Evolutionary conservation across 495 filamentous ascomycete species (phyloP).

Genomic region (Tricharina praecox): DNA sequence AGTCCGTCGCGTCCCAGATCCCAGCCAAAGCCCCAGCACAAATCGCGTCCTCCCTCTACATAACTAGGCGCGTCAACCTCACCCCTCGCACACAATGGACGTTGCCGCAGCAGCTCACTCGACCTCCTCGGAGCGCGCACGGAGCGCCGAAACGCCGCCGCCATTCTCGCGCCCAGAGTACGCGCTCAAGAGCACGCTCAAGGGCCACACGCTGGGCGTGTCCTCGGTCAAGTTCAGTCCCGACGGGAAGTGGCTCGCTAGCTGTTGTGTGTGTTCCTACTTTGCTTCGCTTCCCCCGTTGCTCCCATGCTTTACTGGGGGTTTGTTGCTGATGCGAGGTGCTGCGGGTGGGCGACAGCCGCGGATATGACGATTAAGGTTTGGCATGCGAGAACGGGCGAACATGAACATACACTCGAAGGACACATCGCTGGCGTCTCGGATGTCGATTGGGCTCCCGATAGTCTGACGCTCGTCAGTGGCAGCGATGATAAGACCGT

Average conservation of each 20-base stretch:
- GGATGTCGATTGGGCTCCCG: conserved; percentile 77
- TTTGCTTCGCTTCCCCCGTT: background rate
- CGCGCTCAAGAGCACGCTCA: conserved; percentile 41
- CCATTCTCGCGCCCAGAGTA: conserved; percentile 26
- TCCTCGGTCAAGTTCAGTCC: conserved; percentile 83
- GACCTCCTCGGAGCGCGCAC: too few relatives aligned
- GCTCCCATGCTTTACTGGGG: too few relatives aligned
- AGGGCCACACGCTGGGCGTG: conserved; percentile 60
- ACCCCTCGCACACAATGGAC: too few relatives aligned
- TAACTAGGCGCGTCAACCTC: too few relatives aligned
- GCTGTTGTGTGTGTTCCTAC: conserved; percentile 47
- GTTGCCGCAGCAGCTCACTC: too few relatives aligned
- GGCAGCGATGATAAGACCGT: conserved; percentile 95
- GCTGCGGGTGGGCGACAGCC: conserved; percentile 35
- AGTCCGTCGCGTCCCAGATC: too few relatives aligned
- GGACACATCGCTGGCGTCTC: conserved; percentile 86
- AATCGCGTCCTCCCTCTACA: too few relatives aligned
- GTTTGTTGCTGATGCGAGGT: background rate
- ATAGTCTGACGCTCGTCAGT: conserved; percentile 67
- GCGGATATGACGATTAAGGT: conserved; percentile 80
- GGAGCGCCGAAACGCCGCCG: too few relatives aligned
- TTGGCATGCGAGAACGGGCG: conserved; percentile 67
- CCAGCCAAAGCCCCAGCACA: too few relatives aligned
- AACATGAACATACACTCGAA: conserved; percentile 69
- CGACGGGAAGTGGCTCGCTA: conserved; percentile 75